A percentile compares a stretch with the other conserved stretches of the same genome.
Evolutionary conservation across 1,139 yeast genomes (phyloP).

Genomic region (Entelexis sorbosivorans): DNA sequence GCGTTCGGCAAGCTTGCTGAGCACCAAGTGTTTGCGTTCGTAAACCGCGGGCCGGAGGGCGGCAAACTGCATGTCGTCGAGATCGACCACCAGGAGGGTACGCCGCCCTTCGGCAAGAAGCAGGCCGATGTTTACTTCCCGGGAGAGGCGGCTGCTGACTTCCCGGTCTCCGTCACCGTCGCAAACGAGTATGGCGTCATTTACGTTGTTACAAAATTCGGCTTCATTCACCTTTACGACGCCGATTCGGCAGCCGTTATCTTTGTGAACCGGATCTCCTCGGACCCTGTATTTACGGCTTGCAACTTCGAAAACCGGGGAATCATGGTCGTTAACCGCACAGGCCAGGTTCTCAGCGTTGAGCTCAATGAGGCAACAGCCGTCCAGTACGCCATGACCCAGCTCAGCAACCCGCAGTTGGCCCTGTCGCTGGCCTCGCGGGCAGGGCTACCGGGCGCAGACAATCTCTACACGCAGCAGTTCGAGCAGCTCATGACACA

Average conservation of each 20-base stretch:
- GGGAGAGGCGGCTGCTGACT: conserved; percentile 89
- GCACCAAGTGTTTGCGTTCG: conserved; percentile 77
- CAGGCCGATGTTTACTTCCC: conserved; percentile 92
- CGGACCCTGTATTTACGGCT: conserved; percentile 92
- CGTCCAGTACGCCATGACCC: conserved; percentile 80
- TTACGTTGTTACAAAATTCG: conserved; percentile 86
- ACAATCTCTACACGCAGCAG: conserved; percentile 79
- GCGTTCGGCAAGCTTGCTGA: conserved; percentile 65
- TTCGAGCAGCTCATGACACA: conserved; percentile 73
- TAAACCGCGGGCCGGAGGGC: conserved; percentile 74
- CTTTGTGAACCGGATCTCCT: conserved; percentile 92
- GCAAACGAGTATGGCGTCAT: conserved; percentile 77
- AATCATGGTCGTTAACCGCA: conserved; percentile 83
- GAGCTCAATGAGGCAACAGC: conserved; percentile 77
- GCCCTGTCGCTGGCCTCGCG: conserved; percentile 86
- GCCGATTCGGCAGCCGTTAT: conserved; percentile 84
- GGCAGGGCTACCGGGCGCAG: conserved; percentile 97
- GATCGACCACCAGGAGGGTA: conserved; percentile 80
- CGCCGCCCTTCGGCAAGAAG: conserved; percentile 81
- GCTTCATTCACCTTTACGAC: conserved; percentile 92
- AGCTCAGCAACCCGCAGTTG: conserved; percentile 72
- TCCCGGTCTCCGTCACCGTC: conserved; percentile 88
- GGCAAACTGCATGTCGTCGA: conserved; percentile 87
- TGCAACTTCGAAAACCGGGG: conserved; percentile 69
- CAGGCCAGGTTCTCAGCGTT: conserved; percentile 91